A percentile compares a stretch with the other conserved stretches of the same genome.
phyloP scores from a whole-genome alignment of 2,329 filamentous ascomycete genomes.

The Tolypocladium album region DNA sequence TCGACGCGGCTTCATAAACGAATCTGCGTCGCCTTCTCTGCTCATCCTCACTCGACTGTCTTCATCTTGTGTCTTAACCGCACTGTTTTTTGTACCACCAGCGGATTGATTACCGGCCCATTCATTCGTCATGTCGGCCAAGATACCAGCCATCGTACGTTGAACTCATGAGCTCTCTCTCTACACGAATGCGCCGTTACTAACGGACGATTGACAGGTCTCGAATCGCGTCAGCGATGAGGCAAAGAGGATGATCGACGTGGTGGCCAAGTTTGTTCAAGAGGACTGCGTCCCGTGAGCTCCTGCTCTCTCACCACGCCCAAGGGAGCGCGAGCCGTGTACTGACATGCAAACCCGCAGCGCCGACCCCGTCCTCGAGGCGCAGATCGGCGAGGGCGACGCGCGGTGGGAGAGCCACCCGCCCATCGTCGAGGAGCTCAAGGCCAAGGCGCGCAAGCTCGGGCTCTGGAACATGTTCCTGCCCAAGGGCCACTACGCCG shows the following conservation, averaged over 20 bases:
- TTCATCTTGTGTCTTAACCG: not conserved
- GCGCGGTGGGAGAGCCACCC: conserved; percentile 75
- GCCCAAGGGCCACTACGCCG: conserved; percentile 87
- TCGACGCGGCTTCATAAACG: not conserved
- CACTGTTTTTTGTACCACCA: not conserved
- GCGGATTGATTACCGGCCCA: not conserved
- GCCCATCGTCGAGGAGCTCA: conserved; percentile 75
- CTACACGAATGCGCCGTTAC: not conserved
- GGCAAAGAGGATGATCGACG: conserved; percentile 73
- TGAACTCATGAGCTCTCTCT: not conserved
- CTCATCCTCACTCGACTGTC: not conserved
- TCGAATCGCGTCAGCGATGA: conserved; percentile 63
- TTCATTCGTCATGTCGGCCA: conserved; percentile 16
- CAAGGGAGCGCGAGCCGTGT: not conserved
- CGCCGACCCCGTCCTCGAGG: conserved; percentile 69
- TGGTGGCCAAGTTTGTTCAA: conserved; percentile 92
- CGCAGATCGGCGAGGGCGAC: conserved; percentile 68
- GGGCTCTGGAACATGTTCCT: conserved; percentile 99
- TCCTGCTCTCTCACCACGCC: not conserved
- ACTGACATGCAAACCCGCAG: conserved; percentile 21
- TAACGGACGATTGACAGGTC: conserved; percentile 22
- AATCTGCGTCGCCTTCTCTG: not conserved
- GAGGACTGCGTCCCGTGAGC: conserved; percentile 79
- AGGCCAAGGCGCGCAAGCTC: conserved; percentile 68
- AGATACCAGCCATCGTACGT: conserved; percentile 22